Percentiles rank a stretch among this genome's conserved stretches.
phyloP scores from a whole-genome alignment of 768 basidiomycete genomes.

The Porpolomopsis calyptriformis region DNA sequence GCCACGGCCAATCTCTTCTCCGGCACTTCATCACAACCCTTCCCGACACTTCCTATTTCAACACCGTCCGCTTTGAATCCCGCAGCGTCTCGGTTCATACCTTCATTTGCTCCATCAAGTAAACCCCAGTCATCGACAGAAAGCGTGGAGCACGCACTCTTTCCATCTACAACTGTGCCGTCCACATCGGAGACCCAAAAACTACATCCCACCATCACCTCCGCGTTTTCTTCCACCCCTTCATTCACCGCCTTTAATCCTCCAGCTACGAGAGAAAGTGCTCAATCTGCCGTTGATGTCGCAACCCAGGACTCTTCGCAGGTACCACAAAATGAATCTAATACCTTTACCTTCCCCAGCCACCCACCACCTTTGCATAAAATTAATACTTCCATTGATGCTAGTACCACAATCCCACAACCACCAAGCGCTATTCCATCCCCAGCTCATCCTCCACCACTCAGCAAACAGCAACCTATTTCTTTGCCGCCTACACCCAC shows the following conservation, averaged over 20 bases:
- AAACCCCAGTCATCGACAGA: conserved; percentile 1
- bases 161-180: conserved; percentile 13
- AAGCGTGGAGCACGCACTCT: neutral
- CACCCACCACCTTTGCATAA: conserved; percentile 23
- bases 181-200: too few species aligned
- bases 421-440: conserved; percentile 12
- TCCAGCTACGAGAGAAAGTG: neutral
- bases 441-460: conserved; percentile 29
- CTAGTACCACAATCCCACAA: neutral
- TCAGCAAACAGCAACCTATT: conserved; percentile 31
- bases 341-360: neutral
- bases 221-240: neutral
- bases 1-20: neutral
- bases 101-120: conserved; percentile 7
- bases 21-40: neutral
- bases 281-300: neutral
- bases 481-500: conserved; percentile 40
- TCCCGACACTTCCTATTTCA: neutral
- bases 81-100: conserved; percentile 13
- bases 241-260: neutral
- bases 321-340: neutral
- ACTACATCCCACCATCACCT: conserved; percentile 5
- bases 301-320: neutral
- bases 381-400: conserved; percentile 22
- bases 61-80: neutral